Base-by-base conservation (phyloP, 2,329 filamentous ascomycete genomes). In the Aspergillus fijiensis region DNA sequence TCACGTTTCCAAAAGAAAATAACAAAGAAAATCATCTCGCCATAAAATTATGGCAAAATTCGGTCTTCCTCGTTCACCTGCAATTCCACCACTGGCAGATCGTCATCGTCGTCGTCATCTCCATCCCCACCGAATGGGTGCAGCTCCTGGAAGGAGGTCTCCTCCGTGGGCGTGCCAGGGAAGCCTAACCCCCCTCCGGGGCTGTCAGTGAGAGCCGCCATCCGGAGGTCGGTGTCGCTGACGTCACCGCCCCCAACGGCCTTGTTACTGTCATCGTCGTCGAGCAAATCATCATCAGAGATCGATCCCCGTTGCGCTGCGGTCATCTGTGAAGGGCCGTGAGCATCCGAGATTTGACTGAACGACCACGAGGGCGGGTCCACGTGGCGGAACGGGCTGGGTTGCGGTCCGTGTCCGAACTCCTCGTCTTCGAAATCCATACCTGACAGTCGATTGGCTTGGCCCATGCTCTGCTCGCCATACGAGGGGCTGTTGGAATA, bases 61-160 rank as follows among this genome's bases (percentile, higher is more conserved):
- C 67, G 64, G 31, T 65, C 65, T 9, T 75, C 72, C 11, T 77
- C 74, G 16, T 77, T 69, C 47, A 78, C 72, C 49, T 67, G 72
- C 35, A 80, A 65, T 65, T 80, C 78, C 52, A 78, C 72, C 35
- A 79, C 77, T 3, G 77, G 74, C 21, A 77, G 66, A 4, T 77
- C 74, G 29, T 78, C 62, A n/a, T 67, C 62, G 25, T 65, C 63
- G n/a, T 64, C 63, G 21, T 61, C 73, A 42, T 75, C 71, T 12
- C 72, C 74, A 25, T 70, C 73, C 16, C 68, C 71, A 27, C 72
- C 70, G 55, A 69, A 63, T 27, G 66, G 66, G 27, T 71, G 69
- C 16, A 77, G 69, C 53, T 76, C 73, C 55, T 72, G 69, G 33
- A 76, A 39, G 64, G 67, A 52, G 51, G 61, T 58, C 33, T 72